phyloP scores from a whole-genome alignment of 2,329 filamentous ascomycete genomes.

The Chrysoporthe austroafricana region DNA sequence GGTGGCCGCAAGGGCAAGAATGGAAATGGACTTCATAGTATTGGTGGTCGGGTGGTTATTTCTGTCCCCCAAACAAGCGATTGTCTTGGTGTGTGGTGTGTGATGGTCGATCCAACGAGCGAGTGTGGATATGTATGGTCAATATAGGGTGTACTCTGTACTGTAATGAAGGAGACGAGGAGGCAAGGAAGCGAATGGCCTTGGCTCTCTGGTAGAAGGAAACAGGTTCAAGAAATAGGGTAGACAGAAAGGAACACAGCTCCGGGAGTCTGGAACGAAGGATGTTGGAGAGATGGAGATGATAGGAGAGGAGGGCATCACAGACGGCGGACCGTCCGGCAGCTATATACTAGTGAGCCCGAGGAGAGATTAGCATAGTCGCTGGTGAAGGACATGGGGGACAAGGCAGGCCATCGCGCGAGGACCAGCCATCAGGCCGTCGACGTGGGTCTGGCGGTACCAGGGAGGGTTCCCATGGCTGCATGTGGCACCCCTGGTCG shows the following conservation, averaged over 20 bases:
- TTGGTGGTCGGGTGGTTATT: slow-evolving; percentile 10
- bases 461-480: slow-evolving; percentile 22
- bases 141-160: slow-evolving; percentile 23
- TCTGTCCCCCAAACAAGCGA: slow-evolving; percentile 8
- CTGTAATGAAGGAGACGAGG: slow-evolving; percentile 36
- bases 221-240: slow-evolving; percentile 34
- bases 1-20: slow-evolving; percentile 57
- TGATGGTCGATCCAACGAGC: slow-evolving; percentile 15
- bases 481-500: slow-evolving; percentile 16
- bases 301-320: slow-evolving; percentile 23
- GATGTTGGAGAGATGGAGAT: slow-evolving; percentile 28
- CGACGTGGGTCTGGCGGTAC: slow-evolving; percentile 18
- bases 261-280: slow-evolving; percentile 1
- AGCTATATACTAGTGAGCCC: slow-evolving; percentile 25
- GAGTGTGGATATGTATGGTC: slow-evolving; percentile 22
- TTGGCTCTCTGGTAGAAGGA: slow-evolving; percentile 47
- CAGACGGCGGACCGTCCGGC: slow-evolving; percentile 9
- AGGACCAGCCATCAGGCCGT: slow-evolving; percentile 21
- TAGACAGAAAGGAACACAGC: slow-evolving; percentile 15
- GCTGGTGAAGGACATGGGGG: slow-evolving; percentile 6
- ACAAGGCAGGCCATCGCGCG: slow-evolving; percentile 1
- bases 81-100: slow-evolving; percentile 13
- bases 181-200: slow-evolving; percentile 62
- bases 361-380: slow-evolving; percentile 18
- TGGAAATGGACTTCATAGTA: slow-evolving; percentile 56